phyloP scores from a whole-genome alignment of 345 rosid species.

The Clarkia xantiana region DNA sequence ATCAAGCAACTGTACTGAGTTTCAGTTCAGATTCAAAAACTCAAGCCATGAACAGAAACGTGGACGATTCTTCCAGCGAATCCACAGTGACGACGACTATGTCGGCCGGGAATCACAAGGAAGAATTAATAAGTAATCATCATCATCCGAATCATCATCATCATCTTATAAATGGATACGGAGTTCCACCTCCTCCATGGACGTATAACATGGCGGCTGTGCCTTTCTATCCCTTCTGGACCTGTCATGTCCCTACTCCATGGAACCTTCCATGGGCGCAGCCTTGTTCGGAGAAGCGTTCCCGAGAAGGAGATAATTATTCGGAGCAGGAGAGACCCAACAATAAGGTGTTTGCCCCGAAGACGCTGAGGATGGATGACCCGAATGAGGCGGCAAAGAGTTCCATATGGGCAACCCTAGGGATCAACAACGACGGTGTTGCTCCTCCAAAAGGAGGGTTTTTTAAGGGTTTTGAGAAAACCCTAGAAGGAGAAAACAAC shows the following conservation, averaged over 20 bases:
- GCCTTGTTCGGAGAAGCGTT: constrained; percentile 52
- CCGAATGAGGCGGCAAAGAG: constrained; percentile 65
- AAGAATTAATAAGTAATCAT: no score
- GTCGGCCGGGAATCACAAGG: no score
- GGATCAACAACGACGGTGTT: constrained; percentile 34
- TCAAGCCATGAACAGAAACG: constrained; percentile 4
- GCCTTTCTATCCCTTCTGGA: constrained; percentile 54
- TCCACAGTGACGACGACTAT: constrained; percentile 47
- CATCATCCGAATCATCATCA: no score
- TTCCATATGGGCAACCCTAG: constrained; percentile 63
- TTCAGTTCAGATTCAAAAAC: no score
- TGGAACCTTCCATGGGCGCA: constrained; percentile 56
- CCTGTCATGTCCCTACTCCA: constrained; percentile 24
- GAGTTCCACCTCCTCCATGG: constrained; percentile 18
- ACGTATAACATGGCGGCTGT: constrained; percentile 5
- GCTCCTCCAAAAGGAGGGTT: constrained; percentile 23
- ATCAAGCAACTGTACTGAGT: no score
- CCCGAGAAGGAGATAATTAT: constrained; percentile 34
- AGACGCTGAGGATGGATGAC: constrained; percentile 60
- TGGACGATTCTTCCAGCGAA: constrained; percentile 34
- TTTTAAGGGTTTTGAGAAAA: constrained; percentile 45
- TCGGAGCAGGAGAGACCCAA: constrained; percentile 23
- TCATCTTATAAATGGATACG: background rate
- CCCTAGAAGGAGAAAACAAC: constrained; percentile 21
- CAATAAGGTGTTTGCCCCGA: constrained; percentile 50